Conservation (phyloP, 345 rosid species). For the Trapa bicornis region DNA sequence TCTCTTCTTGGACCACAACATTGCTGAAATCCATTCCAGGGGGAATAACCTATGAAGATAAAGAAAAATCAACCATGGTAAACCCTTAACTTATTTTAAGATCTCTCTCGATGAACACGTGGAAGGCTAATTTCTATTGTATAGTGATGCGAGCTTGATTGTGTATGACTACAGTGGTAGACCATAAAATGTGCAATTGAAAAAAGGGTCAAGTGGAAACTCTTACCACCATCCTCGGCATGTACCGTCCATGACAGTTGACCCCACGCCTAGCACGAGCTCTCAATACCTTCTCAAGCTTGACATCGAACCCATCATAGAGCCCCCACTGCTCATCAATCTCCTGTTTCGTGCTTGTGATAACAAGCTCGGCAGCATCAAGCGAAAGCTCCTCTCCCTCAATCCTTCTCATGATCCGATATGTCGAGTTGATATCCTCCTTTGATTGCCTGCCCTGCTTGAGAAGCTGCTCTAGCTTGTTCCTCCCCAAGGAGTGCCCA, state of each 20-base stretch:
- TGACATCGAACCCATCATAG: slow-evolving; percentile 95
- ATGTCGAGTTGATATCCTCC: slow-evolving; percentile 83
- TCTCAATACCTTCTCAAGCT: slow-evolving; percentile 82
- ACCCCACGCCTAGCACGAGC: slow-evolving; percentile 90
- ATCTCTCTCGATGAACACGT: not conserved
- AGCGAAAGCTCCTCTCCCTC: slow-evolving; percentile 91
- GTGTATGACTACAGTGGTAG: not conserved
- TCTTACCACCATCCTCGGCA: slow-evolving; percentile 94
- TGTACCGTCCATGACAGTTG: slow-evolving; percentile 82
- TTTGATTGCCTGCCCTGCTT: slow-evolving; percentile 87
- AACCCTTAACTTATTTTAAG: not conserved
- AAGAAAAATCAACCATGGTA: no score
- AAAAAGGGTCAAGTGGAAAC: slow-evolving; percentile 5
- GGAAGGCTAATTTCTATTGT: not conserved
- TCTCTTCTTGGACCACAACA: slow-evolving; percentile 83
- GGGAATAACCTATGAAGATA: slow-evolving; percentile 64
- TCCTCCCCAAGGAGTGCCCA: slow-evolving; percentile 94
- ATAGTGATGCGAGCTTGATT: not conserved
- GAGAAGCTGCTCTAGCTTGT: slow-evolving; percentile 82
- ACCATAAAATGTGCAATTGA: no score
- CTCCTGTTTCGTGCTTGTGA: slow-evolving; percentile 92
- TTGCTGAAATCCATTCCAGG: slow-evolving; percentile 99
- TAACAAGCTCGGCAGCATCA: slow-evolving; percentile 93
- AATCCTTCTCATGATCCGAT: slow-evolving; percentile 87
- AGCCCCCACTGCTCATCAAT: slow-evolving; percentile 99